Conservation (phyloP, 2,329 filamentous ascomycete species). For the Periconia sp. region DNA sequence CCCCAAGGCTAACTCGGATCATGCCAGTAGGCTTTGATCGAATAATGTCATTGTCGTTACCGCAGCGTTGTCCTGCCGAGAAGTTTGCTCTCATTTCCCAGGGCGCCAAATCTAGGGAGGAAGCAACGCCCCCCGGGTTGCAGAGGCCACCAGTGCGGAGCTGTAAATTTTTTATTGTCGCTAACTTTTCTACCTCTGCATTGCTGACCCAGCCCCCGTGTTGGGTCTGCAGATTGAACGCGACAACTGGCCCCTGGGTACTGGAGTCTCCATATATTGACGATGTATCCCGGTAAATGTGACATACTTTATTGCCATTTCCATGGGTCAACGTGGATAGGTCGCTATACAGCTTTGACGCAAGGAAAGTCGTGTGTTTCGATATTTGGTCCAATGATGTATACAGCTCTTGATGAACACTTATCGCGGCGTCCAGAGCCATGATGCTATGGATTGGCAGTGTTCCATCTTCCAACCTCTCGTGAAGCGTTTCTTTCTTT, state of each 20-base stretch:
- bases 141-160: conserved; percentile 87
- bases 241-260: conserved; percentile 71
- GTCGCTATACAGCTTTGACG: conserved; percentile 59
- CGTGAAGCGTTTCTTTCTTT: conserved; percentile 74
- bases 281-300: conserved; percentile 59
- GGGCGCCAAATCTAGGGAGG: conserved; percentile 69
- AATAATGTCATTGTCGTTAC: conserved; percentile 78
- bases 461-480: conserved; percentile 86
- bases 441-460: conserved; percentile 88
- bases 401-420: conserved; percentile 69
- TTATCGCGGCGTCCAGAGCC: conserved; percentile 74
- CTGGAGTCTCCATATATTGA: conserved; percentile 47
- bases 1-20: conserved; percentile 81
- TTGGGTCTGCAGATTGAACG: conserved; percentile 78
- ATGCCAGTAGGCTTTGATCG: conserved; percentile 85
- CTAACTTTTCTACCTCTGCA: conserved; percentile 83
- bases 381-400: conserved; percentile 70
- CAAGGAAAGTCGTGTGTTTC: conserved; percentile 69
- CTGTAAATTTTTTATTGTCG: conserved; percentile 76
- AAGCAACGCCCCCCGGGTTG: conserved; percentile 84
- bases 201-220: conserved; percentile 76
- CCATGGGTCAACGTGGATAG: conserved; percentile 66
- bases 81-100: conserved; percentile 87
- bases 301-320: conserved; percentile 67
- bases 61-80: conserved; percentile 81